Base-by-base conservation (phyloP, 73 alveolate species). In the Paramecium caudatum region DNA sequence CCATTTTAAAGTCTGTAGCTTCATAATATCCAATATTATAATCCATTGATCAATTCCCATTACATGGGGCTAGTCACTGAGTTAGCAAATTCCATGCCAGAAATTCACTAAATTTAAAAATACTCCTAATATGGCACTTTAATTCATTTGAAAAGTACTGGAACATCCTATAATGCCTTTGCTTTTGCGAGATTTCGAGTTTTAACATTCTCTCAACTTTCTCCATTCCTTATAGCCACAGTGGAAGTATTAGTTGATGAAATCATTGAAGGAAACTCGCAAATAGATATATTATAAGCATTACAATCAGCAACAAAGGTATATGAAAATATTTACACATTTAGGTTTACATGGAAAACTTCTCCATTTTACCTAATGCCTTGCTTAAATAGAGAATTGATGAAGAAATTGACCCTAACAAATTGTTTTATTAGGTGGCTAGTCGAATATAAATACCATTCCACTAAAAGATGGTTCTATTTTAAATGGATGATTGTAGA, bases 111-210 rank as follows among this genome's bases (percentile, higher is more conserved):
- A 27, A 55, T 55, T 9, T 55, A 15, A 3, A 12, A 55, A 55
- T 55, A 55, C 30, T 27, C 46, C 16, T 21, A 19, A 16, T 55
- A 55, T 55, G 80, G 80, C 46, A 55, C 80, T 27, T 43, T 55
- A 27, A 43, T 55, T 2, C 46, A 55, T 5, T 5, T 55, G 30
- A 10, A 5, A 55, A 55, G 45, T 8, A 55, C 46, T 19, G 23
- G 23, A 2, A 23, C 10, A 12, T 55, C 2, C 30, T 55, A 30
- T 65, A 86, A n/a, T 25, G 90, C 82, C 48, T 62, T 63, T 43
- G 50, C 70, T 46, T 49, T 63, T 65, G 74, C 93, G 30, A 48
- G 88, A 74, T 37, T 74, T 45, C 1, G 30, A 74, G 32, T 74
- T 21, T 23, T 39, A 34, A 41, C 88, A 43, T 37, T 74, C 43